Evolutionary conservation across 306 rosid species (phyloP).

Genomic region (Canavalia gladiata): DNA sequence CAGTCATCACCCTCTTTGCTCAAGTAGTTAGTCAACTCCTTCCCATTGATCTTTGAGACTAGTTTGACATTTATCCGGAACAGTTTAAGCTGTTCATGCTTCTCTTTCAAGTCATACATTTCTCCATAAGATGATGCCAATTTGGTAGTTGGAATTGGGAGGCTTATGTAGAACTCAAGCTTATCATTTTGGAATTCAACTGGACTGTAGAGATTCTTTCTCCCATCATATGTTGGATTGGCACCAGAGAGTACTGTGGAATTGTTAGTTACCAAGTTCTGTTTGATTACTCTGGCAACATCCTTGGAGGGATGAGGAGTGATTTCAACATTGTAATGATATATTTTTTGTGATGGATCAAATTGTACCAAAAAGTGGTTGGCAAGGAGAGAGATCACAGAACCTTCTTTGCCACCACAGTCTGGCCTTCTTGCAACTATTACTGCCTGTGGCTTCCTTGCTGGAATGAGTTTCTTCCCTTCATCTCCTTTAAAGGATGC

Average conservation of each 20-base stretch:
- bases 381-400: conserved; percentile 81
- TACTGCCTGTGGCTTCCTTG: conserved; percentile 62
- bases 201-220: conserved; percentile 87
- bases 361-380: conserved; percentile 90
- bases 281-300: conserved; percentile 79
- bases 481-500: conserved; percentile 58
- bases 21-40: conserved; percentile 74
- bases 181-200: conserved; percentile 84
- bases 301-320: conserved; percentile 92
- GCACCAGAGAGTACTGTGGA: conserved; percentile 75
- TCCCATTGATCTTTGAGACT: conserved; percentile 84
- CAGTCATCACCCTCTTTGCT: conserved; percentile 83
- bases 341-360: conserved; percentile 74
- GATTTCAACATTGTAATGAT: conserved; percentile 95
- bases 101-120: conserved; percentile 55
- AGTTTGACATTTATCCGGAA: conserved; percentile 80
- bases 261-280: conserved; percentile 75
- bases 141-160: conserved; percentile 69
- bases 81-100: conserved; percentile 64
- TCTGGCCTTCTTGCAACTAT: conserved; percentile 92
- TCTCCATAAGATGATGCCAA: conserved; percentile 54
- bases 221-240: conserved; percentile 90
- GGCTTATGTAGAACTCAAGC: conserved; percentile 86
- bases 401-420: conserved; percentile 93
- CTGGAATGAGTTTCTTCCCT: conserved; percentile 58